Conservation (phyloP, 768 basidiomycete species). For the Harrya chromipes region DNA sequence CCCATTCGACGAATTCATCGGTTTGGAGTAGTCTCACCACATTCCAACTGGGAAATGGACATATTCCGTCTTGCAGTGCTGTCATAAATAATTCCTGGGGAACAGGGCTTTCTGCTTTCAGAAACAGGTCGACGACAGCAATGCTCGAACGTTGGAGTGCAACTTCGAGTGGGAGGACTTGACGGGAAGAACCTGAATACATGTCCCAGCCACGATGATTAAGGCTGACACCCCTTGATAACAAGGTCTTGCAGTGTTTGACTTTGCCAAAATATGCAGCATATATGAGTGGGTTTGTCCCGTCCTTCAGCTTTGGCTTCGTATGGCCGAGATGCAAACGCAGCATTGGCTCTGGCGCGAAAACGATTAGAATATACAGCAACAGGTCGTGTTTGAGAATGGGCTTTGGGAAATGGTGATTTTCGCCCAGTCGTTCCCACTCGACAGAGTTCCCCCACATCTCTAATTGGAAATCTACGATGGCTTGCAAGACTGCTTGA, state of each 20-base stretch:
- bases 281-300: constrained; percentile 2
- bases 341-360: neutral
- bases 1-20: constrained; percentile 5
- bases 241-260: neutral
- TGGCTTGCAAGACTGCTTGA: neutral
- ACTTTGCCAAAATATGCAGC: neutral
- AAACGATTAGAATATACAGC: neutral
- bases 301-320: neutral
- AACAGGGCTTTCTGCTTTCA: neutral
- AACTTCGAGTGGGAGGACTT: neutral
- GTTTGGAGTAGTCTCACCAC: neutral
- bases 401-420: no score
- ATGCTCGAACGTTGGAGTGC: neutral
- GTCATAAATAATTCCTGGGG: neutral
- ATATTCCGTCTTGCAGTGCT: neutral
- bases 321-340: neutral
- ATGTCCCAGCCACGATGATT: neutral
- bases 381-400: neutral
- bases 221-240: neutral
- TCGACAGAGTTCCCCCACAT: neutral
- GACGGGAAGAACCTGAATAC: rapidly evolving
- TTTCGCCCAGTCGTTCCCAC: constrained; percentile 5
- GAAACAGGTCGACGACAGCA: constrained; percentile 1
- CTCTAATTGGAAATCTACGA: neutral
- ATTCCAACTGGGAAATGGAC: no score